Conservation (phyloP, 768 basidiomycete genomes). For the Auriscalpium vulgare region DNA sequence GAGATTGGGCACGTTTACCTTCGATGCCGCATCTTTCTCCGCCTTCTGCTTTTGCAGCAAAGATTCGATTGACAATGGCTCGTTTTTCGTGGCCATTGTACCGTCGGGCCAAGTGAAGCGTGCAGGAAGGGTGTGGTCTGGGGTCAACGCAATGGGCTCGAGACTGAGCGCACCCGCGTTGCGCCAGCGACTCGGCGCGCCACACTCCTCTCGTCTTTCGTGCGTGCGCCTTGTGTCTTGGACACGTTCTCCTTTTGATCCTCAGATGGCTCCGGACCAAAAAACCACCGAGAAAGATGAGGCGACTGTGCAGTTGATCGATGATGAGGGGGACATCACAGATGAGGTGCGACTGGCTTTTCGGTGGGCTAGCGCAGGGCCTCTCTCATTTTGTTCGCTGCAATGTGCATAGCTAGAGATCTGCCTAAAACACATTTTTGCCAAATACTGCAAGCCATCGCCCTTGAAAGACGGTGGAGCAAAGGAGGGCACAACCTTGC, state of each 20-base stretch:
- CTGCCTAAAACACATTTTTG: constrained; percentile 70
- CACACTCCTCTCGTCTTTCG: no score
- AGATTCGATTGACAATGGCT: constrained; percentile 85
- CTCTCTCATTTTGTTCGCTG: no score
- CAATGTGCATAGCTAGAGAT: constrained; percentile 43
- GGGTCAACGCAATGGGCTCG: background rate
- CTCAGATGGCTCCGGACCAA: no score
- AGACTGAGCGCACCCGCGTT: no score
- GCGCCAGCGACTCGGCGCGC: no score
- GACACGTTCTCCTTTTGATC: no score
- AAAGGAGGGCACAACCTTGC: constrained; percentile 7
- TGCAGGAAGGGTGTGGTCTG: background rate
- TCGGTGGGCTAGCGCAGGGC: no score
- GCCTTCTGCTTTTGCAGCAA: constrained; percentile 80
- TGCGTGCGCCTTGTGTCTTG: no score
- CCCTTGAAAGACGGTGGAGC: constrained; percentile 18
- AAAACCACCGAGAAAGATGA: constrained; percentile 31
- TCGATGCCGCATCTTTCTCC: constrained; percentile 86
- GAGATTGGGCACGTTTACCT: constrained; percentile 39
- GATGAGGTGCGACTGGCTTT: constrained; percentile 35
- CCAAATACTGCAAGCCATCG: constrained; percentile 61
- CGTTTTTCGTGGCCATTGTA: constrained; percentile 41
- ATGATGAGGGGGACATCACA: constrained; percentile 64
- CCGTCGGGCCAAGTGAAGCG: background rate
- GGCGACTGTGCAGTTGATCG: constrained; percentile 48